Evolutionary conservation across 345 rosid species (phyloP), one percentile per base, ranked within the genome.

Genomic region (Brassica juncea): DNA sequence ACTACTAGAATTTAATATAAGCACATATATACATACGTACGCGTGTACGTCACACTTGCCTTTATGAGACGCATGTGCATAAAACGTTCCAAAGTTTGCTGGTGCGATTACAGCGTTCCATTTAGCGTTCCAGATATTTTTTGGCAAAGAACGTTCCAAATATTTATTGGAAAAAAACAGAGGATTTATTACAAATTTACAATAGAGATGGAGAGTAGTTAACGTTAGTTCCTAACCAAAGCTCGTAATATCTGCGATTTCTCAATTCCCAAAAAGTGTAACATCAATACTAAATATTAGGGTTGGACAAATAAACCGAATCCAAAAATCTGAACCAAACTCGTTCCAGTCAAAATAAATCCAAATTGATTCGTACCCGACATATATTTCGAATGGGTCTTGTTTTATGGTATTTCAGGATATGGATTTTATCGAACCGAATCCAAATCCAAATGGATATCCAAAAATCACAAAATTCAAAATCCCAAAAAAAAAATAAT

Each of bases 51-150:
- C 70, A 74, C 66, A 75, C 30, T 54, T 32, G 28, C 30, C 10
- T 57, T 57, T 55, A 25, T 75, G 10, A 9, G 37, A 59, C 47
- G 79, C 79, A 67, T 75, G 72, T 75, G 78, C 72, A 47, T 77
- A 69, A 63, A 69, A 19, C 19, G 19, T 19, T 58, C 52, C 28
- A 61, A 60, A 66, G 52, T 67, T 61, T 59, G 58, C 30, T 44
- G 72, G 72, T 75, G 66, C 42, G 58, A 55, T 67, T 32, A 30
- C 32, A 64, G 8, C 14, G 57, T 55, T 66, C 12, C 21, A 16
- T 32, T 44, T 37, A 37, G 2, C 62, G 28, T 28, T 62, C 30
- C 30, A 58, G 21, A 63, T 31, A 63, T 31, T 3, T 3, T n/a
- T 31, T 63, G 42, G 5, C 31, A 11, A 10, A 59, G 25, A 23